A percentile compares a stretch with the other conserved stretches of the same genome.
phyloP scores from a whole-genome alignment of 1,139 yeast species.

The Candida albicans region DNA sequence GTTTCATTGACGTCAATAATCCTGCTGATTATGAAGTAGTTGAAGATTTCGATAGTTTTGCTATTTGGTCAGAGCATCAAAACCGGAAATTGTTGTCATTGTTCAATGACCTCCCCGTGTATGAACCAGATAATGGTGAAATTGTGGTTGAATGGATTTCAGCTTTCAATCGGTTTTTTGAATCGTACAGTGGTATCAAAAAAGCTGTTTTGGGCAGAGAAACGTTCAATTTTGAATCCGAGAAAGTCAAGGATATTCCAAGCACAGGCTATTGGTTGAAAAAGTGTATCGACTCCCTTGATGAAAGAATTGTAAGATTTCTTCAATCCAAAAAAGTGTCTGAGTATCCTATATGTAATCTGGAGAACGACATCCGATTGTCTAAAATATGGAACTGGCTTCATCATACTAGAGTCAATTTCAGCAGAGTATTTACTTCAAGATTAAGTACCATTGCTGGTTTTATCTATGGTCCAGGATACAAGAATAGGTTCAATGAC shows the following conservation, averaged over 20 bases:
- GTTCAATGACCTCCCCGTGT: background rate
- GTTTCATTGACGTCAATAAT: too few relatives aligned
- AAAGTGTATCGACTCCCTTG: background rate
- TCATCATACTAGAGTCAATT: background rate
- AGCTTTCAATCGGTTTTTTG: background rate
- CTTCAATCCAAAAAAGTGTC: background rate
- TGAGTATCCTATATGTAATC: background rate
- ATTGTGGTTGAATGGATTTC: background rate
- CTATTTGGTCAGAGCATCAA: background rate
- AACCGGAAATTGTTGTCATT: background rate
- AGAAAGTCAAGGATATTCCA: background rate
- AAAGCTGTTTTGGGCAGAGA: background rate
- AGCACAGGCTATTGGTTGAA: background rate
- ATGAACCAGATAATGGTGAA: background rate
- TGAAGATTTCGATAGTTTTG: background rate
- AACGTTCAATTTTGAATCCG: background rate
- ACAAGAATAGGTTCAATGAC: background rate
- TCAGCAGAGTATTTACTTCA: background rate
- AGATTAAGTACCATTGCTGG: background rate
- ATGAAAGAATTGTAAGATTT: background rate
- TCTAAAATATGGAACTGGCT: background rate
- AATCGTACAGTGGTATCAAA: background rate
- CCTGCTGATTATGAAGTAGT: background rate
- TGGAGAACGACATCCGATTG: background rate
- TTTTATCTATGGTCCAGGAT: background rate